Evolutionary conservation across 306 rosid genomes (phyloP).

Genomic region (Cicer judaicum): DNA sequence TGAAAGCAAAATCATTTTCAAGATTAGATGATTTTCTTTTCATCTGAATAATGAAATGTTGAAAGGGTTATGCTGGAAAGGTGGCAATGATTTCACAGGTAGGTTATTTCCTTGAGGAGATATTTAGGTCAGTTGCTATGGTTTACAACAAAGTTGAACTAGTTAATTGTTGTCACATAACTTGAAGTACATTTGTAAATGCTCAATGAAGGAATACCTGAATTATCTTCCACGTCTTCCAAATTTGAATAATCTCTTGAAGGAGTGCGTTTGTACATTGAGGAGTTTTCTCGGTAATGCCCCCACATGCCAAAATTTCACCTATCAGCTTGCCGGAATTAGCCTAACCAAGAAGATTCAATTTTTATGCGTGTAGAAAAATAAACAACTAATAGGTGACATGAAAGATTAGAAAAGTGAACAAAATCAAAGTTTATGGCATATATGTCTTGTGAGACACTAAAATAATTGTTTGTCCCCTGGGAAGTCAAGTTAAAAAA

Average conservation of each 20-base stretch:
- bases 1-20: conserved; percentile 24
- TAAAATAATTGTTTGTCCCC: background rate
- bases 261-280: conserved; percentile 80
- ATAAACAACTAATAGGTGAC: background rate
- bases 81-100: conserved; percentile 18
- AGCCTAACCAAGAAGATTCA: conserved; percentile 40
- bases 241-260: conserved; percentile 58
- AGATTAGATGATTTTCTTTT: conserved; percentile 25
- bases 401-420: conserved; percentile 33
- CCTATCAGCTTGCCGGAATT: conserved; percentile 40
- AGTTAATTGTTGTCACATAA: background rate
- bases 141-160: conserved; percentile 27
- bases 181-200: conserved; percentile 28
- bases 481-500: background rate
- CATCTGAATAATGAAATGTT: conserved; percentile 6
- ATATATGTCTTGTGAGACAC: conserved; percentile 1
- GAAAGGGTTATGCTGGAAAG: conserved; percentile 22
- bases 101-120: conserved; percentile 5
- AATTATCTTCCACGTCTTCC: conserved; percentile 69
- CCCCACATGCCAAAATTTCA: conserved; percentile 66
- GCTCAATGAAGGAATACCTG: conserved; percentile 57
- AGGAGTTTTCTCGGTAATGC: conserved; percentile 65
- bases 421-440: background rate
- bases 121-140: conserved; percentile 19
- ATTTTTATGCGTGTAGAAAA: background rate